Conservation (phyloP, 2,329 filamentous ascomycete genomes). For the Epichloe scottii region DNA sequence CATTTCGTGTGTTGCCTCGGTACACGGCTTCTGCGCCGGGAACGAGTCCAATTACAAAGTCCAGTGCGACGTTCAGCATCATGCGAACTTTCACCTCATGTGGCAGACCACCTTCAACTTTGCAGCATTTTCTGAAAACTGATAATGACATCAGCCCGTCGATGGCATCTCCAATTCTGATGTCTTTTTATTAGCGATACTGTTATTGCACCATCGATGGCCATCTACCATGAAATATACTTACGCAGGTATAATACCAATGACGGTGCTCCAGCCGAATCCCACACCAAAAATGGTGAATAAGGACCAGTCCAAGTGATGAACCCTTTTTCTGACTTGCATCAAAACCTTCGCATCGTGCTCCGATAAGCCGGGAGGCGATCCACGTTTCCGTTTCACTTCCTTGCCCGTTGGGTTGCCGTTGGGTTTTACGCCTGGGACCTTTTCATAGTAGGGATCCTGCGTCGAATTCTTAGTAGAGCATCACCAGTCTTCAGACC, state of each 20-base stretch:
- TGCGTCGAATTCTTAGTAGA: constrained; percentile 28
- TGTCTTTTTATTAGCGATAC: background rate
- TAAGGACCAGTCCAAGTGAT: constrained; percentile 71
- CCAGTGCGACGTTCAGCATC: constrained; percentile 65
- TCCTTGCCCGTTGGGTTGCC: constrained; percentile 55
- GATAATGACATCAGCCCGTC: constrained; percentile 65
- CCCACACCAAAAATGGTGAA: constrained; percentile 71
- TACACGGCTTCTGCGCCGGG: constrained; percentile 60
- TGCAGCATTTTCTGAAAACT: constrained; percentile 59
- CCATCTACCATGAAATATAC: constrained; percentile 21
- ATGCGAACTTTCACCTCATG: constrained; percentile 50
- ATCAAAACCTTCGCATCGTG: constrained; percentile 75
- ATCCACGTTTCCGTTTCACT: constrained; percentile 75
- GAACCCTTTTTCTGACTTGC: constrained; percentile 74
- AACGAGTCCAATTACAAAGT: constrained; percentile 62
- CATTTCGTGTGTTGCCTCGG: constrained; percentile 67
- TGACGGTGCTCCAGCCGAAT: constrained; percentile 81
- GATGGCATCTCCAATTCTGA: constrained; percentile 59
- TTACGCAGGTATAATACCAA: constrained; percentile 72
- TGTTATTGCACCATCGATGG: background rate
- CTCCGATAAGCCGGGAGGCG: constrained; percentile 69
- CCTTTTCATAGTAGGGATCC: constrained; percentile 83
- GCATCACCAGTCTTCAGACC: background rate
- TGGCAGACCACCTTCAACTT: constrained; percentile 67
- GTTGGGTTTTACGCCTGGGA: constrained; percentile 59